Evolutionary conservation across 2,329 filamentous ascomycete species (phyloP), one percentile per base, ranked within the genome.

Genomic region (Sclerotinia spermophila): DNA sequence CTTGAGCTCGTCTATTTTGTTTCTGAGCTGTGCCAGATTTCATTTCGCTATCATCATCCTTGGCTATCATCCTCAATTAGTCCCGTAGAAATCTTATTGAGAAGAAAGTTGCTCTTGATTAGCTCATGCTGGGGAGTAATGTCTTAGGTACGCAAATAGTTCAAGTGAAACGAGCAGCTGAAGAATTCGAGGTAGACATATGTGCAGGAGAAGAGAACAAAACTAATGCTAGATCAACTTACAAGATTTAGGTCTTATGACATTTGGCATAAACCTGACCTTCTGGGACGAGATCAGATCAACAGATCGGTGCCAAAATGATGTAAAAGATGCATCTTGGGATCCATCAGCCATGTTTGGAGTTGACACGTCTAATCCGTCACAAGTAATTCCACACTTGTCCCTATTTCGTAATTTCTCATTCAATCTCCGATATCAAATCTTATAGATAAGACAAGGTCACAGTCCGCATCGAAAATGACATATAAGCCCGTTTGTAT

Each of bases 1-100:
- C 77, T 70, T 78, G 77, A 33, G 74, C 74, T 56, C 76, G 71
- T 35, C 77, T 72, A 45, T 75, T 72, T 72, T 77, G 74, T 67
- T 77, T 78, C 30, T 73, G 74, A 45, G 71, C 60, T 33, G 74
- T 17, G 33, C 70, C 67, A 21, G 75, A 66, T 1, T 69, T 51
- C 11, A 71, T 70, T 33, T 35, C 51, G 33, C 73, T 65, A 33
- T 71, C 44, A 24, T 42, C 48, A 10, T 72, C 44, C 24, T 73
- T 71, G 27, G 65, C 70, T 73, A 21, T 42, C 59, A 62, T 59
- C 19, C 17, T 27, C n/a, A 19, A 19, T 67, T 59, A 71, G 64
- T 56, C 45, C 17, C 17, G 11, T 33, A 35, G 11, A n/a, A 15
- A 11, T 8, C 27, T 19, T n/a, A 35, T 6, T 42, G 8, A 51